Evolutionary conservation across 2,329 filamentous ascomycete genomes (phyloP).

Genomic region (Colletotrichum theobromicola): DNA sequence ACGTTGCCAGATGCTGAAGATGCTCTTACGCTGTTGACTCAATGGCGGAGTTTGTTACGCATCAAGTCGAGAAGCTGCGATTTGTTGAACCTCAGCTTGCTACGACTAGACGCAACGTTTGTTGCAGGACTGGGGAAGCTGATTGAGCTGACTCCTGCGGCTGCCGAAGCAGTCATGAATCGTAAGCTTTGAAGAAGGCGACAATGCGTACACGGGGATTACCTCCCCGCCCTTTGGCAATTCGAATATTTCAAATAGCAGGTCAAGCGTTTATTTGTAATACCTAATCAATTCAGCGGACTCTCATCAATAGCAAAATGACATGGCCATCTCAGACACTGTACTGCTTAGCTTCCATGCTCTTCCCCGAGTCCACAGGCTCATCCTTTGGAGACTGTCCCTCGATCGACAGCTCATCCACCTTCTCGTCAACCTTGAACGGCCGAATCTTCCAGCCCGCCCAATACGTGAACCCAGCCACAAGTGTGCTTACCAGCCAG

Average conservation of each 20-base stretch:
- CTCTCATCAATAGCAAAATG: fast-evolving
- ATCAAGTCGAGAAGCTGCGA: conserved; percentile 17
- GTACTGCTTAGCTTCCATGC: neutral
- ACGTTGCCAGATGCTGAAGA: neutral
- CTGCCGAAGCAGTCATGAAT: neutral
- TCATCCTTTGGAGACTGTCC: neutral
- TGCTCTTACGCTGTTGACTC: neutral
- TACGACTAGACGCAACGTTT: conserved; percentile 6
- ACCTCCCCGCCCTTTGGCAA: neutral
- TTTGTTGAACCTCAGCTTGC: neutral
- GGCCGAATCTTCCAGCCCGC: neutral
- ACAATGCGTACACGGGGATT: neutral
- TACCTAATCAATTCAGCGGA: neutral
- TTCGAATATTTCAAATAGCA: neutral
- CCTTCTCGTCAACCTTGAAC: neutral
- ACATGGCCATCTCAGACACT: neutral
- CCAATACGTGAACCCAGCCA: conserved; percentile 19
- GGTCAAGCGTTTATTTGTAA: neutral
- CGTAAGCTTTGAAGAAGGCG: neutral
- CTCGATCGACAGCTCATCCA: neutral
- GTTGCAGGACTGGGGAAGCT: conserved; percentile 6
- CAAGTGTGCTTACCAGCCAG: conserved; percentile 25
- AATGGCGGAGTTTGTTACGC: conserved; percentile 3
- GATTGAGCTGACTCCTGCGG: neutral
- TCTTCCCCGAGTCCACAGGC: neutral